Evolutionary conservation across 352 stramenopile genomes (phyloP), one percentile per base, ranked within the genome.

Genomic region (Sclerospora graminicola): DNA sequence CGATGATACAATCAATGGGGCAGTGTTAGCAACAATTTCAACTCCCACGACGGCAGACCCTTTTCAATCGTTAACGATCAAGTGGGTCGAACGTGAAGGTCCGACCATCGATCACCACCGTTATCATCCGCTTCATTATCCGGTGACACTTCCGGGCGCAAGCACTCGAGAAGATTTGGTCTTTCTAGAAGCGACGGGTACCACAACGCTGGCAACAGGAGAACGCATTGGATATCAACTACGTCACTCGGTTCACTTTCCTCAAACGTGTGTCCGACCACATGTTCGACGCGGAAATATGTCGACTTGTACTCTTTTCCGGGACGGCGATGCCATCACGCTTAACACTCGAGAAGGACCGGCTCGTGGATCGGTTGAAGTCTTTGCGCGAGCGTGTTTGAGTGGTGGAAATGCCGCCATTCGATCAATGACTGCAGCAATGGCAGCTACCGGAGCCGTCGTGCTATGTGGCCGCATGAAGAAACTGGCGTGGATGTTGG

Each of bases 381-480:
- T 66, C 1, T 66, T 63, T 19, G 52, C 52, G 0, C 57, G 57
- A 5, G 48, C 57, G 20, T 66, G 57, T 37, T 39, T 66, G 13
- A 66, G 48, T 15, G 57, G 57, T 9, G 57, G 52, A 27, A 66
- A 59, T 8, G 48, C 57, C 18, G 48, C 57, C 8, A 53, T 76
- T 11, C 49, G 48, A 21, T 51, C 57, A 2, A 52, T 48, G 8
- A 54, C 60, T 13, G 40, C 76, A 1, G 27, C 46, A 2, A 59
- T 85, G 47, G 50, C 61, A 30, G 53, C 62, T 9, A 51, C 48
- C 0, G 60, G 52, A 0, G 48, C 39, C 7, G 48, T 65, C 29
- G 63, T 82, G 28, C 38, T 75, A 11, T 86, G 70, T 45, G 63
- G 60, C 5, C 66, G 69, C n/a, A 80, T 81, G 68, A 75, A 76